A percentile compares a stretch with the other conserved stretches of the same genome.
These are phyloP conservation scores for Acer negundo DNA, from an alignment of 345 rosid genomes.

Conservation along the genomic window DNA sequence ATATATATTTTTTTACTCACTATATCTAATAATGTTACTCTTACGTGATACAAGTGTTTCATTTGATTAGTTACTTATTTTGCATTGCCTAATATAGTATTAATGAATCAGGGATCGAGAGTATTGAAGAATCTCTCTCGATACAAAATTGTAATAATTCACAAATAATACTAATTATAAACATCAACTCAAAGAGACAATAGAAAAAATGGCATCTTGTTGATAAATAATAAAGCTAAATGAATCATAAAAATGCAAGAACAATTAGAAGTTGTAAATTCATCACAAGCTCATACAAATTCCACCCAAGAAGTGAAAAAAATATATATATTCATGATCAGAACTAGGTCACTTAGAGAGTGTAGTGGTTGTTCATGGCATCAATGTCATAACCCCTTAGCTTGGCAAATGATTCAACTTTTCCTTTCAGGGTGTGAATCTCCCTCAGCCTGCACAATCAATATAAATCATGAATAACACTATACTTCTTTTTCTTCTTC, in stretches of 20 bases:
- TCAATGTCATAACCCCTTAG: slow-evolving; percentile 45
- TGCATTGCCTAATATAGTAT: no score
- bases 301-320: background rate
- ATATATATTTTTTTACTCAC: no score
- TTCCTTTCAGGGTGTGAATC: slow-evolving; percentile 54
- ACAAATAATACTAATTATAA: no score
- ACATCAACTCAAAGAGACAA: no score
- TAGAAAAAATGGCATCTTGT: background rate
- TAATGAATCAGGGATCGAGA: no score
- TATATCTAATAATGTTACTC: no score
- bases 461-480: background rate
- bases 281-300: background rate
- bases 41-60: no score
- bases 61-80: no score
- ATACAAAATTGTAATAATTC: no score
- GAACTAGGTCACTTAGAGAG: slow-evolving; percentile 12
- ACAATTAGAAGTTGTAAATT: background rate
- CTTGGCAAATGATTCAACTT: slow-evolving; percentile 53
- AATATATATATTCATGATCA: background rate
- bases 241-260: background rate
- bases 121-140: no score
- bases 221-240: background rate
- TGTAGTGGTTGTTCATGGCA: slow-evolving; percentile 41
- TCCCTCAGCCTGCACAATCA: slow-evolving; percentile 46
- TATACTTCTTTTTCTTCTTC: background rate